These are phyloP conservation scores for Urostyla sp. DNA, from an alignment of 73 alveolate species.

Conservation along the genomic window DNA sequence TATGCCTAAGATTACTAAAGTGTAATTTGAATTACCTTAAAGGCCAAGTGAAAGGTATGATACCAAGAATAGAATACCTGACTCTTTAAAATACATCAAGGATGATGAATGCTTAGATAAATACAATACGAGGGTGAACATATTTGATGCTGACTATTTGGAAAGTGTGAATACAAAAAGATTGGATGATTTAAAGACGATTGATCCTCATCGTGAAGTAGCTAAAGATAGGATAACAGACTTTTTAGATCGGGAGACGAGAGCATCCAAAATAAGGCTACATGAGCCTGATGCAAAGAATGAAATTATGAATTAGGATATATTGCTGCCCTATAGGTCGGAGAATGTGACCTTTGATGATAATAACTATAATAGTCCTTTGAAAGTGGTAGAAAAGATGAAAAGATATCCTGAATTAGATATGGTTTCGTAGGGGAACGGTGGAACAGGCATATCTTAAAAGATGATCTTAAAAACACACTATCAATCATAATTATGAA, in stretches of 20 bases:
- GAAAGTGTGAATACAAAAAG: conserved; percentile 11
- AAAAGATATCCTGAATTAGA: no score
- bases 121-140: conserved; percentile 8
- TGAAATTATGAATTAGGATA: conserved; percentile 3
- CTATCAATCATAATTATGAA: no score
- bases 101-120: background rate
- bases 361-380: conserved; percentile 27
- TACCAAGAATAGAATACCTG: background rate
- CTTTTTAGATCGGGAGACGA: conserved; percentile 4
- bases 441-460: no score
- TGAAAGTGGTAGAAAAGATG: conserved; percentile 25
- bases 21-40: conserved; percentile 8
- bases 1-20: background rate
- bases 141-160: conserved; percentile 38
- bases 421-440: no score
- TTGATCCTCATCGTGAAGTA: background rate
- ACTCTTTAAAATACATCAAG: background rate
- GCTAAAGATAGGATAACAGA: conserved; percentile 11
- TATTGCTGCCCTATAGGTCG: background rate
- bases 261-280: background rate
- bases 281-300: conserved; percentile 14
- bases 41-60: conserved; percentile 8
- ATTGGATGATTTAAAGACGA: conserved; percentile 1
- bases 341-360: conserved; percentile 1
- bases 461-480: no score